Conservation (phyloP, 345 rosid genomes). For the Arabis alpina region DNA sequence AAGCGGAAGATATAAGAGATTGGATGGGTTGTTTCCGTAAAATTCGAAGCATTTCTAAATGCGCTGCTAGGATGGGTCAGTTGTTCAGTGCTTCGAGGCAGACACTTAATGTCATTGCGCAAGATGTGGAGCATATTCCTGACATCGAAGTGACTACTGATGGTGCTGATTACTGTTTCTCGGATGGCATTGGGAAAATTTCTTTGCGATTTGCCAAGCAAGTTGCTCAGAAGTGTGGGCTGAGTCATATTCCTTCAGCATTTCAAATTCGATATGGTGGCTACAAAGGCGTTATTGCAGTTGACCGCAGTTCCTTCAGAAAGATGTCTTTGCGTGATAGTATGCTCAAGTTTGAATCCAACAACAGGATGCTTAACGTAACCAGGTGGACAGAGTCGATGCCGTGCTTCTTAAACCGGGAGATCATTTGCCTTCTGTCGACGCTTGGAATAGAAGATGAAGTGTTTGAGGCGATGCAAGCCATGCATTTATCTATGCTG, state of each 20-base stretch:
- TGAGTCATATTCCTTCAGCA: slow-evolving; percentile 79
- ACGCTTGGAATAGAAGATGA: slow-evolving; percentile 77
- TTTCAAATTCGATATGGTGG: slow-evolving; percentile 98
- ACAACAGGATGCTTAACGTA: slow-evolving; percentile 84
- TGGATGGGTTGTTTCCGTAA: slow-evolving; percentile 98
- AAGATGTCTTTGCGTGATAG: slow-evolving; percentile 83
- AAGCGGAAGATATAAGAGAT: slow-evolving; percentile 76
- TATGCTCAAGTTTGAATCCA: slow-evolving; percentile 87
- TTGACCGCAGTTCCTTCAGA: slow-evolving; percentile 73
- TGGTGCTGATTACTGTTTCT: slow-evolving; percentile 80
- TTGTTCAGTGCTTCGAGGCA: slow-evolving; percentile 85
- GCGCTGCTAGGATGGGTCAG: slow-evolving; percentile 99
- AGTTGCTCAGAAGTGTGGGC: slow-evolving; percentile 80
- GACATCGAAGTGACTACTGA: slow-evolving; percentile 74
- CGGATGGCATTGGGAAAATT: slow-evolving; percentile 96
- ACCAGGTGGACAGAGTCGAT: slow-evolving; percentile 79
- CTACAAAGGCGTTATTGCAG: slow-evolving; percentile 88
- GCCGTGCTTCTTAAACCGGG: slow-evolving; percentile 94
- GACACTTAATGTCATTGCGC: slow-evolving; percentile 64
- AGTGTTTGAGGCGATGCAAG: slow-evolving; percentile 66
- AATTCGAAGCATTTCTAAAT: slow-evolving; percentile 76
- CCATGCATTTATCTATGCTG: slow-evolving; percentile 60
- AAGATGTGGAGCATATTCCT: slow-evolving; percentile 79
- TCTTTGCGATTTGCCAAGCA: slow-evolving; percentile 71
- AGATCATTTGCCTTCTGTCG: slow-evolving; percentile 82